Base-by-base conservation (phyloP, 148 eudicot species). In the Silene conica region DNA sequence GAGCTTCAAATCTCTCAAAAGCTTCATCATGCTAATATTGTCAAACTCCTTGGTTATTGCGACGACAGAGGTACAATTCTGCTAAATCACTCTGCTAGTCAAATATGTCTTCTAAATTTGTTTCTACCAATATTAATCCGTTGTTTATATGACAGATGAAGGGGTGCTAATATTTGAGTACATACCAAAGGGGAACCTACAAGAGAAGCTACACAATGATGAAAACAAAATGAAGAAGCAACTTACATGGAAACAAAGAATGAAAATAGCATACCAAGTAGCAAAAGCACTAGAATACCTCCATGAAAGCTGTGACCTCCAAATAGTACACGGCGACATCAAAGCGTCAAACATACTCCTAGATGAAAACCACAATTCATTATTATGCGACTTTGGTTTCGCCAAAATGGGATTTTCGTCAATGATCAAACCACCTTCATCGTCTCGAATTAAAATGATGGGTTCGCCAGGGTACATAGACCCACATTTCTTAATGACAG, bases 401-500 rank as follows among this genome's bases (percentile, higher is more conserved):
- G 84, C 98, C 1, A 89, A 84, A 55, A 78, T 84, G 86, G 95
- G 92, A 1, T 87, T 89, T 67, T 83, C 91, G 0, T 85, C 97
- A 0, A 65, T 66, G 34, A 73, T 83, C 19, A 65, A 74, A 38
- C 88, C 86, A 5, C 79, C 87, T 13, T 83, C 89, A 0, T 74
- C 84, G 3, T 82, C 74, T 16, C 76, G 77, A 6, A 54, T 61
- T 3, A 58, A 83, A 67, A 89, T 93, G 85, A 63, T 83, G 85
- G 98, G 98, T 18, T 93, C 98, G 0, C 98, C 92, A 0, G 98
- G 98, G 6, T 93, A 90, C 79, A 82, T 86, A 0, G 98, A 93
- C 73, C 98, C 98, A 9, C 90, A 86, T 68, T 90, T 85, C 77
- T 75, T 93, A 0, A 86, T 83, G 78, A 93, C 93, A 0, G 98